Evolutionary conservation across 2,329 filamentous ascomycete species (phyloP), one percentile per base, ranked within the genome.

Genomic region (Pezizomycotina sp.): DNA sequence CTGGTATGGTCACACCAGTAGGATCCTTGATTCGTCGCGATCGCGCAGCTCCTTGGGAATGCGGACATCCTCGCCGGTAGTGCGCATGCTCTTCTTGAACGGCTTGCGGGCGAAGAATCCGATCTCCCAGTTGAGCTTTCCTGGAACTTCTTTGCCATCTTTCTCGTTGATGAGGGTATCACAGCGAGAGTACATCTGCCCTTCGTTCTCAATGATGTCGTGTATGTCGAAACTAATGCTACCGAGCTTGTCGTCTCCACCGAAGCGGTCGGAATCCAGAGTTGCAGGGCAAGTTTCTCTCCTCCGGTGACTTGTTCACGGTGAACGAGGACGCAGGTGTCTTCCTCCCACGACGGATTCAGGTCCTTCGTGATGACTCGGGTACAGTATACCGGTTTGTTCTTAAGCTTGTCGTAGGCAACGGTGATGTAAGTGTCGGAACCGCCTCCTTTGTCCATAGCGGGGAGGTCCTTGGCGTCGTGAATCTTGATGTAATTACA

Each of bases 371-470:
- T 55, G 14, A 81, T 62, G 26, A 82, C 65, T 31, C 77, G 65
- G 0, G 76, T 32, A 15, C 35, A 34, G 7, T 34, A 32, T 9
- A 21, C 27, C 13, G 33, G 28, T 9, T 34, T 39, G 9, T 25
- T 31, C 31, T 12, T 19, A 32, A 93, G 95, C 57, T 95, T 93
- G 52, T 81, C 91, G 63, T 91, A 95, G 25, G 79, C 77, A 22
- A 95, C 67, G 20, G 86, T 93, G 54, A 95, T 91, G 56, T 95
- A 95, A 0, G 86, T 83, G 50, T 98, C 89, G 32, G 80, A 91
- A 27, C 86, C 86, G 21, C 89, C 86, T 12, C 82, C 78, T 34
- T 76, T 68, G 54, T 98, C 89, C 54, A 93, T 86, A 59, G 92
- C 93, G 62, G 81, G 92, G 39, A 98, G 66, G 0, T 78, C 83